Evolutionary conservation across 2,329 filamentous ascomycete genomes (phyloP), one percentile per base, ranked within the genome.

Genomic region (Fusarium azukiicola): DNA sequence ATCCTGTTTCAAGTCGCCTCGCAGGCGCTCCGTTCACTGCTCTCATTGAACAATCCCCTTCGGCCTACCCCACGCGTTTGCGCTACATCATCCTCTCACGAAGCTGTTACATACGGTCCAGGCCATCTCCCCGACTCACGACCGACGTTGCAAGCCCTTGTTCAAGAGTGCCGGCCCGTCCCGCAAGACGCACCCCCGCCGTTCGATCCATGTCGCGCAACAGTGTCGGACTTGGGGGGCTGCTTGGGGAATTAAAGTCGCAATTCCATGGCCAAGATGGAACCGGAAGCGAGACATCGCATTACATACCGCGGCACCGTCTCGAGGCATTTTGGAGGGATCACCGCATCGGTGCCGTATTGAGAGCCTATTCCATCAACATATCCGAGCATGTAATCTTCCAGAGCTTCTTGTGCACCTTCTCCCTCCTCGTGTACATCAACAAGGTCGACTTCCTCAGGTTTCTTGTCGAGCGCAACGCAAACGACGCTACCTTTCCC

Each of bases 371-470:
- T 27, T 23, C 38, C 6, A 8, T 67, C 38, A 11, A 19, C 4
- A n/a, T 27, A 32, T 8, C 42, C 16, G 8, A 17, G 8, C 4
- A 9, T 8, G 17, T 38, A 17, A 63, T 74, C 7, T 23, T 23
- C 9, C 14, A 67, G 19, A 19, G 16, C 17, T 74, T 71, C 58
- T 32, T 74, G 19, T 16, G 68, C 50, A 46, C 40, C 36, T 74
- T 74, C 38, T 74, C 72, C 32, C 63, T 74, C 21, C 50, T 74
- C 19, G 49, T 74, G 27, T 74, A 67, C 17, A 56, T 40, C 50
- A 17, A n/a, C 11, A 27, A 23, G 16, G 38, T 68, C 10, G 13
- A 44, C 2, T 38, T 3, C 19, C 32, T 74, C 5, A 8, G 12
- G 11, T 14, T 21, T 6, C 42, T 74, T 40, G 49, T 68, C 19